A percentile compares a stretch with the other conserved stretches of the same genome.
Evolutionary conservation across 192 early-diverging fungal genomes (phyloP).

Genomic region (Geranomyces michiganensis): DNA sequence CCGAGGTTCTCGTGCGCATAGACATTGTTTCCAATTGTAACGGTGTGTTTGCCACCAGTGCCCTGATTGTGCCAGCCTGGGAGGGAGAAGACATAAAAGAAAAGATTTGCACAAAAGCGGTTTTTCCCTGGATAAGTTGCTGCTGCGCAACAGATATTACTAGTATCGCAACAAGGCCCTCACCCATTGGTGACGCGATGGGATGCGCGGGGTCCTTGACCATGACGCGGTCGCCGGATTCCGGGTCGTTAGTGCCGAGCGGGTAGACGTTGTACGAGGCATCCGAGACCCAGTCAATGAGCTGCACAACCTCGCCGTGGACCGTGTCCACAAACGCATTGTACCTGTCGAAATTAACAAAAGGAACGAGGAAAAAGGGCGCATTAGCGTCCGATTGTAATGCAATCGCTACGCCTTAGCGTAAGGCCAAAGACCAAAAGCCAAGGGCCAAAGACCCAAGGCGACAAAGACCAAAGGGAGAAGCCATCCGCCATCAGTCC

Average conservation of each 20-base stretch:
- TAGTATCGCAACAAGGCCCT: too few species aligned
- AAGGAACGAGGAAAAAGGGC: too few species aligned
- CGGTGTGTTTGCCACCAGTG: constrained; percentile 53
- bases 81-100: too few species aligned
- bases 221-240: constrained; percentile 58
- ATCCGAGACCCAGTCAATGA: constrained; percentile 87
- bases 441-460: too few species aligned
- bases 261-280: constrained; percentile 82
- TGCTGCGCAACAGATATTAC: too few species aligned
- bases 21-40: constrained; percentile 90
- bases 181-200: constrained; percentile 59
- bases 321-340: constrained; percentile 63
- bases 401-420: too few species aligned
- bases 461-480: too few species aligned
- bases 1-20: constrained; percentile 82
- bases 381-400: too few species aligned
- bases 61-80: constrained; percentile 73
- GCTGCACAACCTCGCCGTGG: constrained; percentile 61
- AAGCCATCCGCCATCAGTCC: too few species aligned
- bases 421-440: too few species aligned
- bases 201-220: constrained; percentile 61
- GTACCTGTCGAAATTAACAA: constrained; percentile 27
- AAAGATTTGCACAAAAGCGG: too few species aligned
- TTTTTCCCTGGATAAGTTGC: too few species aligned
- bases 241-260: constrained; percentile 79